Evolutionary conservation across 176 grass and related monocot species (phyloP).

Genomic region (Ensete glaucum): DNA sequence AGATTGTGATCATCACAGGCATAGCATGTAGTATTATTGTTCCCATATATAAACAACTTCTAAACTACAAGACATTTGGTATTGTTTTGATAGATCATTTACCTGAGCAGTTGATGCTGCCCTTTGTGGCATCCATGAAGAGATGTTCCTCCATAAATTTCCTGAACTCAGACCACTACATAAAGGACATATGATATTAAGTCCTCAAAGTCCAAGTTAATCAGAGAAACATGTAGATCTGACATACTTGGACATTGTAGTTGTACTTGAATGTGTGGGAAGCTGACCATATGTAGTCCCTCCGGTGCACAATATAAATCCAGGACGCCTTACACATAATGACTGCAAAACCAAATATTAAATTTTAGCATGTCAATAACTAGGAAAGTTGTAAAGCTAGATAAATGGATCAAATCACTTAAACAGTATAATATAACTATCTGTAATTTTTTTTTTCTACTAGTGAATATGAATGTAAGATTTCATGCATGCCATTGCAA

Average conservation of each 20-base stretch:
- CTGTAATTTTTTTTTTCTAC: not conserved
- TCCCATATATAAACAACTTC: too few relatives aligned
- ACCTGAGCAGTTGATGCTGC: conserved; percentile 48
- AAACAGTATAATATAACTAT: not conserved
- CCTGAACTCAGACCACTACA: conserved; percentile 50
- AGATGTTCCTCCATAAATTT: conserved; percentile 80
- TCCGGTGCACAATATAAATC: conserved; percentile 93
- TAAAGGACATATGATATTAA: not conserved
- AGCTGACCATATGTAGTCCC: conserved; percentile 85
- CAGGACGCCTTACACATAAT: conserved; percentile 64
- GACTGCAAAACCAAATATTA: conserved; percentile 47
- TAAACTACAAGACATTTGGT: too few relatives aligned
- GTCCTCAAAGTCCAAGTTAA: conserved; percentile 13
- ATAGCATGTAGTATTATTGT: too few relatives aligned
- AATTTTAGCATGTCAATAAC: conserved; percentile 8
- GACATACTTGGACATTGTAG: conserved; percentile 45
- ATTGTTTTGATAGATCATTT: conserved; percentile 8
- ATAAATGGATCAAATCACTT: not conserved
- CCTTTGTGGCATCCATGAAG: conserved; percentile 82
- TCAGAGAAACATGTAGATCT: conserved; percentile 5
- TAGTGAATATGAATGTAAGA: not conserved
- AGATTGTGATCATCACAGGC: not conserved
- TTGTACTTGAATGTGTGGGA: conserved; percentile 57
- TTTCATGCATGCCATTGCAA: not conserved
- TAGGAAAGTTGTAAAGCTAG: conserved; percentile 3